These are phyloP conservation scores for Phlebiopsis gigantea DNA, from an alignment of 768 basidiomycete genomes.

Conservation along the genomic window DNA sequence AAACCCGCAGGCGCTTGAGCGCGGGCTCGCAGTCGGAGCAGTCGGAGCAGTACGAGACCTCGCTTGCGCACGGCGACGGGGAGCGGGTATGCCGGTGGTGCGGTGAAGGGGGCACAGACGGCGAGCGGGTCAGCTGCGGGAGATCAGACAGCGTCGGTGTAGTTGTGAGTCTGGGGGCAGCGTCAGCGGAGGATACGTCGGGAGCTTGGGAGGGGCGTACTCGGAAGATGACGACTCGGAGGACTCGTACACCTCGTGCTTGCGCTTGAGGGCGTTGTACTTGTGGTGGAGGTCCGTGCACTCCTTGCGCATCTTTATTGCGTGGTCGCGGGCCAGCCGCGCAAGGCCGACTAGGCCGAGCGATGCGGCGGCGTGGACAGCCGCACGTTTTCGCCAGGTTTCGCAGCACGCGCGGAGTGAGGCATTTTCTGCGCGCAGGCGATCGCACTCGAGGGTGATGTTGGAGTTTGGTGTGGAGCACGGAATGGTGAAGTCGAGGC, in stretches of 20 bases:
- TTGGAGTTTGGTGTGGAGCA: slow-evolving; percentile 3
- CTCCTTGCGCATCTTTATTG: slow-evolving; percentile 25
- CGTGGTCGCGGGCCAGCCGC: slow-evolving; percentile 24
- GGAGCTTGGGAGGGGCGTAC: neutral
- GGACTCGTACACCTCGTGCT: slow-evolving; percentile 20
- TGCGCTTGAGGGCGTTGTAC: slow-evolving; percentile 23
- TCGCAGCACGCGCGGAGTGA: slow-evolving; percentile 23
- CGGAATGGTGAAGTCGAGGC: slow-evolving; percentile 36
- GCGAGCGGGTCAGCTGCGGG: slow-evolving; percentile 9
- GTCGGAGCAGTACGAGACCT: slow-evolving; percentile 24
- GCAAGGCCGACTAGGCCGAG: slow-evolving; percentile 28
- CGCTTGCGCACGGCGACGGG: slow-evolving; percentile 20
- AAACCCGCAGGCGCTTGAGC: slow-evolving; percentile 9
- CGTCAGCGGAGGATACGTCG: neutral
- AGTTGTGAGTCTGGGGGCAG: slow-evolving; percentile 1
- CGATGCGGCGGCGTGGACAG: slow-evolving; percentile 26
- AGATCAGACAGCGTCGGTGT: slow-evolving; percentile 5
- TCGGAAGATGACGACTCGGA: neutral
- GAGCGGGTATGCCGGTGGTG: slow-evolving; percentile 14
- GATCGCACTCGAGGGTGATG: slow-evolving; percentile 15
- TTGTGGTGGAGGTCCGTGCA: slow-evolving; percentile 21
- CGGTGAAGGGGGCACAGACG: slow-evolving; percentile 9
- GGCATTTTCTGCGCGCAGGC: slow-evolving; percentile 23
- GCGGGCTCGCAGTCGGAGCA: slow-evolving; percentile 20
- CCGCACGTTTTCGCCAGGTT: slow-evolving; percentile 29